Evolutionary conservation across 2,329 filamentous ascomycete genomes (phyloP).

Genomic region (Trichoderma guizhouense): DNA sequence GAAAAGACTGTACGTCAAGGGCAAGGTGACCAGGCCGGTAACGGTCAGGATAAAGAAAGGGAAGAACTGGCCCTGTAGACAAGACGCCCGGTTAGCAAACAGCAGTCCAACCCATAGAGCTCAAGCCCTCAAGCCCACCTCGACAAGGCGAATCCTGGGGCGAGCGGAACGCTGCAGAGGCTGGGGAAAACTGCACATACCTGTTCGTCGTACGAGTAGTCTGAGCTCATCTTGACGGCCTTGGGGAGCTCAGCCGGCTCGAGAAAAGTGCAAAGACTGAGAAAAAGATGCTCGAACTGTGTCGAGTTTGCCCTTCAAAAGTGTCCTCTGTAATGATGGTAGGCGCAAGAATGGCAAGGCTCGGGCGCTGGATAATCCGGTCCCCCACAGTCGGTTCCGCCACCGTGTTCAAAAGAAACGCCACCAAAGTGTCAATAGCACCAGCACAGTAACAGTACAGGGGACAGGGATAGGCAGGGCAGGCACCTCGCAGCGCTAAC

Average conservation of each 20-base stretch:
- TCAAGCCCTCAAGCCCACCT: conserved; percentile 13
- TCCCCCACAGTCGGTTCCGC: conserved; percentile 24
- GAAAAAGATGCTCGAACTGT: conserved; percentile 7
- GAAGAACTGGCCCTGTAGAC: conserved; percentile 82
- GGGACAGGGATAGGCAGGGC: background rate
- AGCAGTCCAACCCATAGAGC: background rate
- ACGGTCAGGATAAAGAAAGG: conserved; percentile 97
- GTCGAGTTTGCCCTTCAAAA: conserved; percentile 13
- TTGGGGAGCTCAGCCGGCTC: conserved; percentile 36
- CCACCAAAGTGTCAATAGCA: background rate
- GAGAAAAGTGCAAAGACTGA: conserved; percentile 16
- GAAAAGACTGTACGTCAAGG: conserved; percentile 84
- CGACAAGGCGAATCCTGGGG: background rate
- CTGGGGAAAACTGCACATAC: conserved; percentile 38
- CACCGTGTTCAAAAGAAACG: conserved; percentile 34
- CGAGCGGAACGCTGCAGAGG: background rate
- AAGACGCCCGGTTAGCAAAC: conserved; percentile 8
- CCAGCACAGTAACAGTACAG: background rate
- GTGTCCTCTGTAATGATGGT: conserved; percentile 15
- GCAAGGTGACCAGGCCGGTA: conserved; percentile 80
- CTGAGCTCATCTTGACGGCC: conserved; percentile 71
- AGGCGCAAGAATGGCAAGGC: conserved; percentile 17
- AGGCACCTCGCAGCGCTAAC: background rate
- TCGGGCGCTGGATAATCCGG: conserved; percentile 36
- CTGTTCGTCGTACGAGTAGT: conserved; percentile 98